A percentile compares a stretch with the other conserved stretches of the same genome.
Evolutionary conservation across 306 rosid species (phyloP).

Genomic region (Canavalia ensiformis): DNA sequence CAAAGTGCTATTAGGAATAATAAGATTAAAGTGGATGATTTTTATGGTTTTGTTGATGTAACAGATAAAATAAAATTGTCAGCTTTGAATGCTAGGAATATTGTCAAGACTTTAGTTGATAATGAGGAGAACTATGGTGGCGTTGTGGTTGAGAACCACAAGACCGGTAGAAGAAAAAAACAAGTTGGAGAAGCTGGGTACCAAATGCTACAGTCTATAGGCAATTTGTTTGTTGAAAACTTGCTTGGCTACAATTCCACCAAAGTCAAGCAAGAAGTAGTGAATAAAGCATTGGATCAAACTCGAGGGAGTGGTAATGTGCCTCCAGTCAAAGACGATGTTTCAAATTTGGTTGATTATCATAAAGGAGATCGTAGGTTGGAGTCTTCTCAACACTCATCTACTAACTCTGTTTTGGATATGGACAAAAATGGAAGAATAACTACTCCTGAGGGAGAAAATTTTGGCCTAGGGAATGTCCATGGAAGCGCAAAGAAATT

Average conservation of each 20-base stretch:
- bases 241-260: conserved; percentile 55
- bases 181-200: conserved; percentile 66
- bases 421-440: conserved; percentile 49
- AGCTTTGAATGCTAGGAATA: conserved; percentile 59
- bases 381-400: conserved; percentile 51
- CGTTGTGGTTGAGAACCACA: conserved; percentile 62
- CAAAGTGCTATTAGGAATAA: conserved; percentile 67
- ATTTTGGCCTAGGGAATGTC: conserved; percentile 48
- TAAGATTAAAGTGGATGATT: conserved; percentile 65
- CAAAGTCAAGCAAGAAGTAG: conserved; percentile 58
- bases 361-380: conserved; percentile 42
- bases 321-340: conserved; percentile 47
- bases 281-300: conserved; percentile 53
- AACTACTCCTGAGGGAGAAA: conserved; percentile 46
- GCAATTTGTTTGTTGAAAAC: conserved; percentile 70
- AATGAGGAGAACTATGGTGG: conserved; percentile 57
- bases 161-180: conserved; percentile 65
- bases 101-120: conserved; percentile 55
- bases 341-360: conserved; percentile 51
- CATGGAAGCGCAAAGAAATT: conserved; percentile 41
- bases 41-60: conserved; percentile 66
- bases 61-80: conserved; percentile 58
- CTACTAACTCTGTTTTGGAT: conserved; percentile 45
- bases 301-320: conserved; percentile 42
- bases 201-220: conserved; percentile 67